Conservation (phyloP, 179 eudicot species). For the Beta lomatogona region DNA sequence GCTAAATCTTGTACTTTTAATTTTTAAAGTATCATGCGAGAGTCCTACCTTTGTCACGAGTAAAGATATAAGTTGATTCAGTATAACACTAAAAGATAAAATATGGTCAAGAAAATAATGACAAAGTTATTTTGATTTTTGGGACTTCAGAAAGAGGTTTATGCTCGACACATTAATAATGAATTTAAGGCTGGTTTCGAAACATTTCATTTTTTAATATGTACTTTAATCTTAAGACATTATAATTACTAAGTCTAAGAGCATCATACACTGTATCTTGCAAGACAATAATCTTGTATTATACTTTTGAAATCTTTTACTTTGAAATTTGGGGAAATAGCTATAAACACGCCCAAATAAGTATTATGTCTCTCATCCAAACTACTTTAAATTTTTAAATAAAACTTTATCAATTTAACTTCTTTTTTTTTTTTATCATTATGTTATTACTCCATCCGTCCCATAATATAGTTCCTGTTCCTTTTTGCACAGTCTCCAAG, state of each 20-base stretch:
- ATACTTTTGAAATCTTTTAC: too few relatives aligned
- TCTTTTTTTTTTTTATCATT: too few relatives aligned
- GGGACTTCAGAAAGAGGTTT: background rate
- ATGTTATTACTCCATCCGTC: too few relatives aligned
- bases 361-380: too few relatives aligned
- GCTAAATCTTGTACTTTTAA: conserved; percentile 17
- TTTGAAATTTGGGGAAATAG: too few relatives aligned
- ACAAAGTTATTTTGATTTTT: background rate
- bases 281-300: background rate
- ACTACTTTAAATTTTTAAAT: too few relatives aligned
- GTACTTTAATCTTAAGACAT: background rate
- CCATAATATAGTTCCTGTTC: too few relatives aligned
- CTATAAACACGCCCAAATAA: too few relatives aligned
- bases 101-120: conserved; percentile 14
- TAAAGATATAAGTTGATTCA: background rate
- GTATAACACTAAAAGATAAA: background rate
- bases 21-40: conserved; percentile 25
- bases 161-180: background rate
- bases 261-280: background rate
- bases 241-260: background rate
- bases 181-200: background rate
- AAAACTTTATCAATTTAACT: too few relatives aligned
- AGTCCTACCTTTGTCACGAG: conserved; percentile 1
- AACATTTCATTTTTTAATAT: background rate
- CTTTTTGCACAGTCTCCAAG: too few relatives aligned